Conservation (phyloP, 2,329 filamentous ascomycete species). For the Emmonsiellopsis sp. region DNA sequence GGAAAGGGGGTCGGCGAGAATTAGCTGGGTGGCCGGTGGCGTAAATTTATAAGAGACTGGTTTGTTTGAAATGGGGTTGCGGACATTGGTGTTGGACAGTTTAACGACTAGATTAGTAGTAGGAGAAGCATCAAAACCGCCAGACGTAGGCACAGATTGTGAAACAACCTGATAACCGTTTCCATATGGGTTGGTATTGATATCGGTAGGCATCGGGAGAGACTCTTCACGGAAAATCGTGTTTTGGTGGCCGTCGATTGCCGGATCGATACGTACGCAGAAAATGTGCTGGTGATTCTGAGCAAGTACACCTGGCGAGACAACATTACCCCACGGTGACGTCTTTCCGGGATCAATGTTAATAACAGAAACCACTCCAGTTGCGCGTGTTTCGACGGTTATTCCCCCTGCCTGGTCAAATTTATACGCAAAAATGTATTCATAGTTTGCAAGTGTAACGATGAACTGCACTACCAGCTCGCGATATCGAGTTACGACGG, state of each 20-base stretch:
- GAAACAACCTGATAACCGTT: conserved; percentile 52
- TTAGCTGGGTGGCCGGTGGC: conserved; percentile 39
- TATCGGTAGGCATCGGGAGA: conserved; percentile 40
- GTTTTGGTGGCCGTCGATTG: conserved; percentile 50
- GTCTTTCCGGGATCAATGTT: conserved; percentile 51
- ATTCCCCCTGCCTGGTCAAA: conserved; percentile 57
- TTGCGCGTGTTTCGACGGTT: conserved; percentile 54
- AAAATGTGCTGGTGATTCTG: conserved; percentile 67
- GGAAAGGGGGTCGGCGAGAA: conserved; percentile 37
- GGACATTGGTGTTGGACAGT: conserved; percentile 37
- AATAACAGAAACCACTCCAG: conserved; percentile 56
- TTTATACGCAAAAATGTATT: conserved; percentile 58
- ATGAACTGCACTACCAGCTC: conserved; percentile 60
- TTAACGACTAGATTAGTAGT: conserved; percentile 38
- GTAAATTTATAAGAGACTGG: conserved; percentile 42
- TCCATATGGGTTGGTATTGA: conserved; percentile 51
- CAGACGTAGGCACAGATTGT: conserved; percentile 37
- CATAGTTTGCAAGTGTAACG: conserved; percentile 62
- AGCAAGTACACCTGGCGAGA: conserved; percentile 55
- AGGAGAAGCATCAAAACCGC: conserved; percentile 47
- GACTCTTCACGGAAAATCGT: conserved; percentile 48
- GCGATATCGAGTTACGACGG: conserved; percentile 52
- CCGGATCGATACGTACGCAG: conserved; percentile 55
- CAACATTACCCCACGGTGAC: conserved; percentile 51
- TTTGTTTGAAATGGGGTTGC: conserved; percentile 35